Conservation (phyloP, 208 protist species). For the Acanthamoeba healyi region DNA sequence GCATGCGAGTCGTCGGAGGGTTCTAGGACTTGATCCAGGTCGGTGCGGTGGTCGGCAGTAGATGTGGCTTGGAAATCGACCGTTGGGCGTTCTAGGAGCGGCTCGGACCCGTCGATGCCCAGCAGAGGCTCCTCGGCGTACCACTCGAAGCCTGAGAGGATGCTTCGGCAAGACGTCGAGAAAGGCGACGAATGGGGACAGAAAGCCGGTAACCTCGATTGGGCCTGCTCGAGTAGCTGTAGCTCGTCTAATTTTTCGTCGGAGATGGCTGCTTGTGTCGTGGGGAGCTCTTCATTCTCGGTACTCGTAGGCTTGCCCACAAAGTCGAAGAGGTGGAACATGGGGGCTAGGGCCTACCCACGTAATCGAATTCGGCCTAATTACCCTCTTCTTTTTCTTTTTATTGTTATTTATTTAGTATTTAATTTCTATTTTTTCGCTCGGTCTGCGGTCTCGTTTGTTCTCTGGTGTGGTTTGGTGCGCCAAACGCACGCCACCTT, state of each 20-base stretch:
- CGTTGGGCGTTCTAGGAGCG: slow-evolving; percentile 11
- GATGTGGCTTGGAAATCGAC: slow-evolving; percentile 7
- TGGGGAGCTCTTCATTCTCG: neutral
- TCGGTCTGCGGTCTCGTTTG: neutral
- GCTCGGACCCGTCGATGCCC: slow-evolving; percentile 4
- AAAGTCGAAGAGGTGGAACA: slow-evolving; percentile 44
- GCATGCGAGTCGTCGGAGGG: neutral
- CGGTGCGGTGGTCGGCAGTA: slow-evolving; percentile 51
- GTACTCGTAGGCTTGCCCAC: too few relatives aligned
- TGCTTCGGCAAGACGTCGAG: neutral
- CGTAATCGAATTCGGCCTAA: slow-evolving; percentile 11
- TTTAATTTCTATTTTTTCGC: slow-evolving; percentile 12
- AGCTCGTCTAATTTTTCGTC: slow-evolving; percentile 61
- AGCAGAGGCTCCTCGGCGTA: slow-evolving; percentile 11
- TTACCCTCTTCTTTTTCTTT: neutral
- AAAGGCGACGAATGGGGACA: slow-evolving; percentile 56
- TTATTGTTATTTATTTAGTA: slow-evolving; percentile 39
- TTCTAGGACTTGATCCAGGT: neutral
- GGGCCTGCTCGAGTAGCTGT: slow-evolving; percentile 33
- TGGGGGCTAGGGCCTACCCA: too few relatives aligned
- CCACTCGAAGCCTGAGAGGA: slow-evolving; percentile 38
- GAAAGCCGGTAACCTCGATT: slow-evolving; percentile 49
- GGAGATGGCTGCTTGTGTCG: neutral
- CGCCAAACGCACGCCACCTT: neutral
- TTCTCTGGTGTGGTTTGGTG: neutral